Percentiles rank a stretch among this genome's conserved stretches.
phyloP scores from a whole-genome alignment of 2,329 filamentous ascomycete species.

The Boeremia lycopersici region DNA sequence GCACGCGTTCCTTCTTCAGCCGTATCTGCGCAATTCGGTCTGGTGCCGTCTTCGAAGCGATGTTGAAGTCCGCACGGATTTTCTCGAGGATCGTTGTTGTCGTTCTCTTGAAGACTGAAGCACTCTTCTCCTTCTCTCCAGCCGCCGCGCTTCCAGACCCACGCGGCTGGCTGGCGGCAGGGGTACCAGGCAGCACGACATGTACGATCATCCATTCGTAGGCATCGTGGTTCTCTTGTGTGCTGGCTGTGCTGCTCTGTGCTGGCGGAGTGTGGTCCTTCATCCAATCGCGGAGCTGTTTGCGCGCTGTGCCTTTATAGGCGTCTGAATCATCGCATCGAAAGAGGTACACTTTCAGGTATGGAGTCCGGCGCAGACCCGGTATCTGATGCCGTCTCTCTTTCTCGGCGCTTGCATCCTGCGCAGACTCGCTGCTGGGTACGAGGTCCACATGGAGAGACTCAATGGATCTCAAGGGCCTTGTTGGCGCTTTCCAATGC shows the following conservation, averaged over 20 bases:
- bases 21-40: conserved; percentile 88
- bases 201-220: conserved; percentile 96
- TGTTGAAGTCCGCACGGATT: conserved; percentile 87
- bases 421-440: conserved; percentile 60
- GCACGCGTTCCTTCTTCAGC: conserved; percentile 60
- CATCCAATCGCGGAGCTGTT: conserved; percentile 88
- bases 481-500: conserved; percentile 94
- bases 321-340: conserved; percentile 94
- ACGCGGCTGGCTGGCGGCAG: conserved; percentile 77
- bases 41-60: conserved; percentile 70
- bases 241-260: conserved; percentile 62
- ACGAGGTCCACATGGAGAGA: conserved; percentile 89
- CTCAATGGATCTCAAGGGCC: conserved; percentile 90
- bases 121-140: conserved; percentile 69
- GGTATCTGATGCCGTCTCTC: conserved; percentile 91
- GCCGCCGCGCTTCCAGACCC: conserved; percentile 57
- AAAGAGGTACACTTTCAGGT: conserved; percentile 87
- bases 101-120: conserved; percentile 77
- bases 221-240: conserved; percentile 91
- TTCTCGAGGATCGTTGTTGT: conserved; percentile 88
- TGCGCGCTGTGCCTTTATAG: conserved; percentile 81
- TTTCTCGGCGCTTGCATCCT: conserved; percentile 48
- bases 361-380: conserved; percentile 88
- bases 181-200: conserved; percentile 85
- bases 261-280: conserved; percentile 69